A percentile compares a stretch with the other conserved stretches of the same genome.
Conservation (phyloP, 257 asterid genomes). For the Salvia miltiorrhiza region DNA sequence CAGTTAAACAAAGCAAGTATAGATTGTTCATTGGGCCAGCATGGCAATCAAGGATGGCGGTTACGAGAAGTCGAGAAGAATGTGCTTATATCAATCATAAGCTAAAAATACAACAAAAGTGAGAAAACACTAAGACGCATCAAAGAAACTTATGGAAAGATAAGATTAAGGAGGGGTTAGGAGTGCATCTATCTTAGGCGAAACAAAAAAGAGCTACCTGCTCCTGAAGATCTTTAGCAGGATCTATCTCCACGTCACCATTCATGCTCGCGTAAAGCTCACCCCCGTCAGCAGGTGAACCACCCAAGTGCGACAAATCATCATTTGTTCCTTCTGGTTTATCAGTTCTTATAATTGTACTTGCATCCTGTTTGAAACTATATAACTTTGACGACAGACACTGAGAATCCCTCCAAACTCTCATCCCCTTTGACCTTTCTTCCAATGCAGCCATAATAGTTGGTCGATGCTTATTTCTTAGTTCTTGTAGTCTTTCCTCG, state of each 20-base stretch:
- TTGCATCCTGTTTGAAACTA: slow-evolving; percentile 57
- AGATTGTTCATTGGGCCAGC: background rate
- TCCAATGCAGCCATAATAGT: slow-evolving; percentile 72
- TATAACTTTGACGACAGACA: slow-evolving; percentile 76
- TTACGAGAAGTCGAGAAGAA: background rate
- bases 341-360: slow-evolving; percentile 40
- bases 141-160: background rate
- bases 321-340: slow-evolving; percentile 37
- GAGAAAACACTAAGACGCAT: background rate
- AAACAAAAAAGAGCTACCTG: slow-evolving; percentile 51
- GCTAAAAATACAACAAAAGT: background rate
- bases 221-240: slow-evolving; percentile 83
- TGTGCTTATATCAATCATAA: background rate
- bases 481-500: slow-evolving; percentile 67
- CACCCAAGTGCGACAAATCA: slow-evolving; percentile 23
- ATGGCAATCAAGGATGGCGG: background rate
- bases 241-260: slow-evolving; percentile 56
- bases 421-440: slow-evolving; percentile 73
- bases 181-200: background rate
- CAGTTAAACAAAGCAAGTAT: background rate
- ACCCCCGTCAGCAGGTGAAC: slow-evolving; percentile 38
- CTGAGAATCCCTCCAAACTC: slow-evolving; percentile 71
- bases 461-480: slow-evolving; percentile 85
- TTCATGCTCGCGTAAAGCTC: slow-evolving; percentile 38
- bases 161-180: background rate